Evolutionary conservation across 768 basidiomycete species (phyloP).

Genomic region (Gloeopeniophorella convolvens): DNA sequence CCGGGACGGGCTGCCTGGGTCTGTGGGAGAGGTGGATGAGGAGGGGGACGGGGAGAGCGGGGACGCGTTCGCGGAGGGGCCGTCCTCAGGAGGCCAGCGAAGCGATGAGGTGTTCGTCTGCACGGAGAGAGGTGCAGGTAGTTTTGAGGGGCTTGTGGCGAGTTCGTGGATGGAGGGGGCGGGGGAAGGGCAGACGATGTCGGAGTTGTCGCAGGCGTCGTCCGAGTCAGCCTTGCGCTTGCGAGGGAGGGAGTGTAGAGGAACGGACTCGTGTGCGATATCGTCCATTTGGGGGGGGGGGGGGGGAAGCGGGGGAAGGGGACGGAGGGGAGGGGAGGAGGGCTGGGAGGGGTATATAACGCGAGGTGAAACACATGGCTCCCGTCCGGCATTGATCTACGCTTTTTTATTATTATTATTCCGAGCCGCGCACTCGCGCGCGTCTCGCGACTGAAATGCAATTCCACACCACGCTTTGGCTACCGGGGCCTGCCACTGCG

Average conservation of each 20-base stretch:
- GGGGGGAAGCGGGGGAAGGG: conserved; percentile 29
- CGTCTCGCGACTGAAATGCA: too few species aligned
- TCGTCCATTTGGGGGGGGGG: conserved; percentile 46
- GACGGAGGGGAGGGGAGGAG: conserved; percentile 19
- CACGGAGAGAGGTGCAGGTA: conserved; percentile 16
- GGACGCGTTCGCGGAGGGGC: conserved; percentile 3
- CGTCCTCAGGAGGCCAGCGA: conserved; percentile 11
- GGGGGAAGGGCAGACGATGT: conserved; percentile 13
- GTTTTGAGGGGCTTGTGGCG: conserved; percentile 13
- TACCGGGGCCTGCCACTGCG: too few species aligned
- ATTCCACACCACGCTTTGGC: too few species aligned
- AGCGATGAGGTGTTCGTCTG: conserved; percentile 12
- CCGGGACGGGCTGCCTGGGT: conserved; percentile 18
- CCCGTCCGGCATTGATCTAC: background rate
- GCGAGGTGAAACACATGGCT: conserved; percentile 31
- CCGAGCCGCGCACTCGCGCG: background rate
- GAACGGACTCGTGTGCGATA: conserved; percentile 45
- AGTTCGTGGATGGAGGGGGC: conserved; percentile 6
- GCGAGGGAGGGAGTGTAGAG: conserved; percentile 42
- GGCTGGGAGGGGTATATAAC: conserved; percentile 31
- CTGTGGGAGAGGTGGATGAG: conserved; percentile 2
- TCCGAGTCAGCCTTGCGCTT: conserved; percentile 65
- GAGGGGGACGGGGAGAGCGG: conserved; percentile 10
- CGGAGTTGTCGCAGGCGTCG: conserved; percentile 23
- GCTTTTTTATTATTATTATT: conserved; percentile 4